Conservation (phyloP, 225 moss, liverwort and hornwort genomes). For the Anthoceros angustus region DNA sequence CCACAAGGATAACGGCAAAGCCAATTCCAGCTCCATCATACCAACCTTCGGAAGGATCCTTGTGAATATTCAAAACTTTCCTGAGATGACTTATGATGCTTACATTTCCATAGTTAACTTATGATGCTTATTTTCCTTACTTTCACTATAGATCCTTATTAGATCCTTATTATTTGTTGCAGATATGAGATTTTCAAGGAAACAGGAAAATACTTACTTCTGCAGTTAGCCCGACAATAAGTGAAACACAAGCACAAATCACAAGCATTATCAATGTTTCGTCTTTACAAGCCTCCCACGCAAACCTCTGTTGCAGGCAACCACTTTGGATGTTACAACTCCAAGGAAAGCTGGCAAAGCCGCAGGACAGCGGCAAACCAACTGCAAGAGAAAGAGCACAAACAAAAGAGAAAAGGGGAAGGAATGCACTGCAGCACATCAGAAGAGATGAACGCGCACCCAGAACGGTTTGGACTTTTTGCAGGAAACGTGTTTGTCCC, state of each 20-base stretch:
- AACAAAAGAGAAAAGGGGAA: too few relatives aligned
- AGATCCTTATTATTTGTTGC: too few relatives aligned
- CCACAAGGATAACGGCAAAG: conserved; percentile 69
- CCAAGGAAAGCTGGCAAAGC: background rate
- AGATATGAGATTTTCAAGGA: too few relatives aligned
- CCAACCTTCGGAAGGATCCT: conserved; percentile 84
- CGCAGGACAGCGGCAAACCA: too few relatives aligned
- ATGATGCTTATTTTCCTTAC: too few relatives aligned
- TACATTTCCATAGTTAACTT: background rate
- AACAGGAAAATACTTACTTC: too few relatives aligned
- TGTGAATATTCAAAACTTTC: conserved; percentile 1
- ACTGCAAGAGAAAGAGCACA: too few relatives aligned
- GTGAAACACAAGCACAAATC: conserved; percentile 56
- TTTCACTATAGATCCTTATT: too few relatives aligned
- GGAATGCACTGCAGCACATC: too few relatives aligned
- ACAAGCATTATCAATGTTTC: conserved; percentile 55
- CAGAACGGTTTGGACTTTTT: conserved; percentile 48
- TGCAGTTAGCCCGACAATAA: conserved; percentile 46
- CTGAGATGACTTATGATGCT: background rate
- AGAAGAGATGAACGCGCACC: too few relatives aligned
- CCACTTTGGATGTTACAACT: background rate
- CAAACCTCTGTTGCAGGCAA: conserved; percentile 22
- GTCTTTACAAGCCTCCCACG: conserved; percentile 71
- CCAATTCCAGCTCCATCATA: conserved; percentile 83
- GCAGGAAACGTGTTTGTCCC: conserved; percentile 65